These are phyloP conservation scores for Carex arenaria DNA, from an alignment of 202 grass and related monocot species.

Conservation along the genomic window DNA sequence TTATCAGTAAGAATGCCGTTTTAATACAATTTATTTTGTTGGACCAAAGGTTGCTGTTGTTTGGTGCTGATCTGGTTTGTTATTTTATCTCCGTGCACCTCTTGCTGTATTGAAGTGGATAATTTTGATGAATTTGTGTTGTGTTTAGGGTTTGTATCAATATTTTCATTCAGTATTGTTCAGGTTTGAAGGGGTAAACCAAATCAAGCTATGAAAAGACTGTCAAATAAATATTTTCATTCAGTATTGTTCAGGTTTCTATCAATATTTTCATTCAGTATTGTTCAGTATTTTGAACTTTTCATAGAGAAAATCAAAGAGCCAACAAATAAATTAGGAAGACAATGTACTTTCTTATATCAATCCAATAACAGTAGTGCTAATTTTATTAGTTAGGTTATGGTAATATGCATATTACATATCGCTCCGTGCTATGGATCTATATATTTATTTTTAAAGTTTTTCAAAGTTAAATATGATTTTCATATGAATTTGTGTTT, in stretches of 20 bases:
- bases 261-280: no score
- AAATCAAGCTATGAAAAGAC: not conserved
- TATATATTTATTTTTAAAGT: no score
- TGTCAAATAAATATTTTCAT: no score
- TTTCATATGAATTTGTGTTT: no score
- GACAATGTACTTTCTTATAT: not conserved
- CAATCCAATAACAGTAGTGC: not conserved
- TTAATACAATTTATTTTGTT: slow-evolving; percentile 8
- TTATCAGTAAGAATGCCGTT: not conserved
- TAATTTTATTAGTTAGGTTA: not conserved
- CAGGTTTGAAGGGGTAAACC: not conserved
- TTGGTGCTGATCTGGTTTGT: not conserved
- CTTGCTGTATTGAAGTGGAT: slow-evolving; percentile 6
- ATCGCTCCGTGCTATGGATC: no score
- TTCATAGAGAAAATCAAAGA: not conserved
- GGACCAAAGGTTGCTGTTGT: not conserved
- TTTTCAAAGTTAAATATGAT: no score
- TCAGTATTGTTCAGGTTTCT: no score
- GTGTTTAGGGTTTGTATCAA: not conserved
- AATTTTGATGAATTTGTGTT: not conserved
- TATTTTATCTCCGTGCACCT: not conserved
- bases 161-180: not conserved
- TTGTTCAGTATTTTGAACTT: not conserved
- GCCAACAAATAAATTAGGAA: not conserved
- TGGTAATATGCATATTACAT: no score